phyloP scores from a whole-genome alignment of 345 rosid genomes.

The Abelmoschus esculentus region DNA sequence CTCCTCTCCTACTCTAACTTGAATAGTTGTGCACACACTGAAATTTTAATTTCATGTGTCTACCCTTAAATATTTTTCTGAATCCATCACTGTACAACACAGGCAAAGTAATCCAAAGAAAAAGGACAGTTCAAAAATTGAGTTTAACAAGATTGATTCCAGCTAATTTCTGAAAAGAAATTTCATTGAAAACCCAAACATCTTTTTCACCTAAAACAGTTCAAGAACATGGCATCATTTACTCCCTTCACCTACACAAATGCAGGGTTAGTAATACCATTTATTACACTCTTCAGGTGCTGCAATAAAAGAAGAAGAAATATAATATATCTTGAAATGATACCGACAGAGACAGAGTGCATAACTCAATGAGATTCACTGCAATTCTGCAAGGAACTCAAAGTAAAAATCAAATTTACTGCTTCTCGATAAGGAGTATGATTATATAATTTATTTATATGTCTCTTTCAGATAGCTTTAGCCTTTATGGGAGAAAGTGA shows the following conservation, averaged over 20 bases:
- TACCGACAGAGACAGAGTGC: not conserved
- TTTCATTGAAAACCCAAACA: not conserved
- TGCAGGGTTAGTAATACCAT: not conserved
- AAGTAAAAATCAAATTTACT: not conserved
- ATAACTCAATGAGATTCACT: not conserved
- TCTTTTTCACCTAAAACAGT: not conserved
- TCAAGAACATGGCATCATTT: not conserved
- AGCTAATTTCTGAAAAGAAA: not conserved
- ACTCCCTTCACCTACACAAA: not conserved
- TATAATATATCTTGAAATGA: not conserved
- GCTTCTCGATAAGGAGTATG: not conserved
- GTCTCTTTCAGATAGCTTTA: not conserved
- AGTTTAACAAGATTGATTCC: not conserved
- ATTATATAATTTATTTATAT: not conserved
- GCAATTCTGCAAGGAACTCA: not conserved
- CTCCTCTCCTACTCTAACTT: too few relatives aligned
- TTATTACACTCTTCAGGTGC: conserved; percentile 3
- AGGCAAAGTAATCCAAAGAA: not conserved
- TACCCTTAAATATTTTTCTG: too few relatives aligned
- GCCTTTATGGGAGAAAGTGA: not conserved
- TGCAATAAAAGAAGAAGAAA: not conserved
- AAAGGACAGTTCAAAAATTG: not conserved
- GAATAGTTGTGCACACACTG: too few relatives aligned
- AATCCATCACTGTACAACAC: not conserved
- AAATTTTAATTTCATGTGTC: too few relatives aligned